Evolutionary conservation across 345 rosid species (phyloP).

Genomic region (Lepidium aucheri): DNA sequence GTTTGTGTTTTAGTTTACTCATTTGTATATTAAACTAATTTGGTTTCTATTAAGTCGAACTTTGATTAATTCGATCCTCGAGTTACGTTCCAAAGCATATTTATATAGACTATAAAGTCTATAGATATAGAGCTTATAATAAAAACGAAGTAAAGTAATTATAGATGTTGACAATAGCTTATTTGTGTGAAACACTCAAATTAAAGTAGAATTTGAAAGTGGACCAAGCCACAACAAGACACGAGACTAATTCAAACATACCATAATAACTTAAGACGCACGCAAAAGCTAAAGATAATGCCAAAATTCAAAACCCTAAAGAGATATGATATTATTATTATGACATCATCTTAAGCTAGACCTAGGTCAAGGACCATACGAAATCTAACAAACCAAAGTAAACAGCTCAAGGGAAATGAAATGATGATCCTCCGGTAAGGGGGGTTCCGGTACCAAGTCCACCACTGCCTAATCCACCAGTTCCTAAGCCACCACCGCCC

Average conservation of each 20-base stretch:
- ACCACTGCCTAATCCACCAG: neutral
- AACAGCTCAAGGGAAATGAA: constrained; percentile 28
- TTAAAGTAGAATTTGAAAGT: constrained; percentile 14
- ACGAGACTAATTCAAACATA: neutral
- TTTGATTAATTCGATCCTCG: neutral
- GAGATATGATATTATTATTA: constrained; percentile 5
- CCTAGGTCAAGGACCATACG: constrained; percentile 11
- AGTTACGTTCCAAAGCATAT: neutral
- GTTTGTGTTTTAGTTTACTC: neutral
- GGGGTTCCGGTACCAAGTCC: constrained; percentile 29
- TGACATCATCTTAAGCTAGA: constrained; percentile 13
- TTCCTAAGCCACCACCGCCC: constrained; percentile 15
- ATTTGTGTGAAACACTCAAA: constrained; percentile 16
- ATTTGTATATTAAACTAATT: neutral
- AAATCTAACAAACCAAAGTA: neutral
- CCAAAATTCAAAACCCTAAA: neutral
- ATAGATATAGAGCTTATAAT: neutral
- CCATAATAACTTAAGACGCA: constrained; percentile 11
- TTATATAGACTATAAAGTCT: neutral
- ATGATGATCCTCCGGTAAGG: constrained; percentile 5
- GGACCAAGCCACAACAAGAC: constrained; percentile 15
- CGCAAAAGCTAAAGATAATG: constrained; percentile 6
- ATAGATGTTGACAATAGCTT: constrained; percentile 6
- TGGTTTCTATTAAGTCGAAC: neutral
- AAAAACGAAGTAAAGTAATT: neutral